Base-by-base conservation (phyloP, 495 filamentous ascomycete genomes). In the Ascobolus immersus region DNA sequence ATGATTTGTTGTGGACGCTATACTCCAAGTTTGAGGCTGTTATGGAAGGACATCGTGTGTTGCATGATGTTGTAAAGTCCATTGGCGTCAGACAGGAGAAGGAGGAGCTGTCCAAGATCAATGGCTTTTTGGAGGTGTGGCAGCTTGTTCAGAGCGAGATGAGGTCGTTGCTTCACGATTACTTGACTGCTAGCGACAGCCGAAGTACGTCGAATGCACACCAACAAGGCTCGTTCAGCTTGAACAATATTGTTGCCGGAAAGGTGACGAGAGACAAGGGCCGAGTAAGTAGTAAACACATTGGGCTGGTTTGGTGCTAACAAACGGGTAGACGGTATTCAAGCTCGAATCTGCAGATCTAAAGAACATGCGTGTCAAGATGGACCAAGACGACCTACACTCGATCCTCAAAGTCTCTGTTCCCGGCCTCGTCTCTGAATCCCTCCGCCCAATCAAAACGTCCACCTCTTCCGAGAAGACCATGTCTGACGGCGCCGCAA, bases 21-120 rank as follows among this genome's bases (percentile, higher is more conserved):
- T 99, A 90, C 53, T 78, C 82, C 11, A 90, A 92, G 42, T 91
- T 99, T 44, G 86, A 93, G 48, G 71, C 89, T 11, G 92, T 99
- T 40, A 80, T 80, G 10, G 86, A 99, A 52, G 74, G 86, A 10
- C 89, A 99, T 45, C 73, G 86, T 31, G 77, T 90, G 2, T 63
- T 94, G 32, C 80, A 93, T 48, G 86, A 99, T 51, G 71, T 84
- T 28, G 66, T 92, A 39, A 67, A 67, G 26, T 76, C 69, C 1
- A 77, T 94, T 41, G 61, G 78, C 22, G 68, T 71, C 38, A 68
- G 84, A 24, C 77, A 92, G 38, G 62, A 62, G 5, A 59, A 77
- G 7, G 39, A 39, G 20, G 28, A 31, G 4, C 10, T 17, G 4
- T 36, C 39, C 21, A 33, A 42, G 22, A 42, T 39, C 29, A 42